Percentiles rank a stretch among this genome's conserved stretches.
Evolutionary conservation across 169 alveolate genomes (phyloP).

Genomic region (Plasmodium berghei): DNA sequence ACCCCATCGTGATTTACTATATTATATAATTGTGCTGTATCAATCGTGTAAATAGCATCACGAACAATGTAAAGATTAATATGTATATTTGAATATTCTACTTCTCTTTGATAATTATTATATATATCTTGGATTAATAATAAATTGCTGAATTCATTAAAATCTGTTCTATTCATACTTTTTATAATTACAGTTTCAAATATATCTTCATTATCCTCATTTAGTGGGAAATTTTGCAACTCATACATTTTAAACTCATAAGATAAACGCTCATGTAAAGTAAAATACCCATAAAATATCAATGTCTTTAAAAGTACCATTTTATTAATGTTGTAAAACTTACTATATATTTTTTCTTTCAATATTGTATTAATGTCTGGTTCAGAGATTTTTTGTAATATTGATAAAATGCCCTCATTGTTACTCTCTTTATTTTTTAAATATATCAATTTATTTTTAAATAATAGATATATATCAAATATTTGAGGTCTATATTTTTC

Average conservation of each 20-base stretch:
- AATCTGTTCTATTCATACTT: constrained; percentile 25
- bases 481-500: constrained; percentile 38
- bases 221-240: constrained; percentile 35
- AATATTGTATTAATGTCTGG: constrained; percentile 30
- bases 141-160: constrained; percentile 44
- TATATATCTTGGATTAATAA: constrained; percentile 40
- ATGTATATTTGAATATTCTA: constrained; percentile 10
- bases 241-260: constrained; percentile 65
- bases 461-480: constrained; percentile 45
- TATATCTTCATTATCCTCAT: constrained; percentile 34
- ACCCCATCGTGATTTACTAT: not conserved
- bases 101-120: constrained; percentile 29
- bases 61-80: constrained; percentile 30
- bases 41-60: constrained; percentile 1
- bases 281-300: constrained; percentile 52
- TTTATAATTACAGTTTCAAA: constrained; percentile 39
- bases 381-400: constrained; percentile 16
- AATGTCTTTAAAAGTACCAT: constrained; percentile 35
- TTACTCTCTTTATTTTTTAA: constrained; percentile 37
- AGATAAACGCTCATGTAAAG: constrained; percentile 47
- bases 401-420: constrained; percentile 1
- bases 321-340: constrained; percentile 23
- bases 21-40: not conserved
- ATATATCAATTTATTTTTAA: constrained; percentile 14
- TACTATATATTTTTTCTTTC: constrained; percentile 17